A percentile compares a stretch with the other conserved stretches of the same genome.
These are phyloP conservation scores for Cutaneotrichosporon cavernicola DNA, from an alignment of 1,284 basidiomycete genomes.

Conservation along the genomic window DNA sequence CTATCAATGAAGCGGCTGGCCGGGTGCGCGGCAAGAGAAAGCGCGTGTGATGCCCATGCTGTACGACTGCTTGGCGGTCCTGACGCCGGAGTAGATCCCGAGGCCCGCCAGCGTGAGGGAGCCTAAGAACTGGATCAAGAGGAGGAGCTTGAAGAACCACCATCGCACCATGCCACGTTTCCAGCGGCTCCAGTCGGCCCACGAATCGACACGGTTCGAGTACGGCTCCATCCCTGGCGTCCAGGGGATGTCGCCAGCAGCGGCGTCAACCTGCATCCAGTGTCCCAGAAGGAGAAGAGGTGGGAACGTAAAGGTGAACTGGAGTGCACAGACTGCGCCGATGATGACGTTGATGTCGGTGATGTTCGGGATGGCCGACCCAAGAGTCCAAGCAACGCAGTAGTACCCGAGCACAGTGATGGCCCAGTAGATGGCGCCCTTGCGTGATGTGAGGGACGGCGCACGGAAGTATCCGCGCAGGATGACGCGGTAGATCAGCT, in stretches of 20 bases:
- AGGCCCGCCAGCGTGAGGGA: conserved; percentile 13
- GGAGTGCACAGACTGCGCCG: conserved; percentile 46
- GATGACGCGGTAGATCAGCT: conserved; percentile 25
- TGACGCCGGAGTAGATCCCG: conserved; percentile 23
- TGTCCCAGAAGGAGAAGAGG: conserved; percentile 22
- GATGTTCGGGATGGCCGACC: conserved; percentile 63
- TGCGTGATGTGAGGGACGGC: conserved; percentile 57
- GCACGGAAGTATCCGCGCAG: conserved; percentile 60
- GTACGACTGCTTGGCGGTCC: conserved; percentile 13
- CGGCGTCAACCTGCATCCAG: conserved; percentile 26
- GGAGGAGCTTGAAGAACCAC: conserved; percentile 23
- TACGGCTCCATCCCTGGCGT: conserved; percentile 19
- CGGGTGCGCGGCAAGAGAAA: conserved; percentile 24
- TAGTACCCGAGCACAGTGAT: conserved; percentile 36
- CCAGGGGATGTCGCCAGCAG: conserved; percentile 18
- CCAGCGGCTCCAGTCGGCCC: conserved; percentile 21
- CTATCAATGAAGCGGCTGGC: conserved; percentile 15
- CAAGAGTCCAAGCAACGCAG: conserved; percentile 60
- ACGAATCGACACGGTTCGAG: conserved; percentile 21
- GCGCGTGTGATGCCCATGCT: conserved; percentile 9
- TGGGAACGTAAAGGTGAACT: conserved; percentile 26
- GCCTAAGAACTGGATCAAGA: conserved; percentile 1
- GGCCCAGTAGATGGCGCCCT: conserved; percentile 58
- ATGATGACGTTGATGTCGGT: conserved; percentile 60
- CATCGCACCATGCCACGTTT: conserved; percentile 17